These are phyloP conservation scores for Suhomyces anneliseae DNA, from an alignment of 1,139 yeast species.

Conservation along the genomic window DNA sequence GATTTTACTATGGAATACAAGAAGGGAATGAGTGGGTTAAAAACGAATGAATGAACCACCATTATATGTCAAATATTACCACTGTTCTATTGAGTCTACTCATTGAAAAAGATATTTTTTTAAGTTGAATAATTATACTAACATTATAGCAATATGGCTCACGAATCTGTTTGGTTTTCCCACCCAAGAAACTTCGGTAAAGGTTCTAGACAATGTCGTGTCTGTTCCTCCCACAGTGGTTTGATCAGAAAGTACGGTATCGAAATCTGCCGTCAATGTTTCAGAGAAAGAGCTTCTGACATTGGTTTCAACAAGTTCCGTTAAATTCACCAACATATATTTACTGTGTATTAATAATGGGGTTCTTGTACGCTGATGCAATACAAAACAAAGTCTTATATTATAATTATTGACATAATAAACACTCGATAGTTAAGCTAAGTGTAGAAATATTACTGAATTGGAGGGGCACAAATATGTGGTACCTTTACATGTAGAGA, in stretches of 20 bases:
- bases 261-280: slow-evolving; percentile 99
- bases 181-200: slow-evolving; percentile 99
- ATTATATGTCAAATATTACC: too few species aligned
- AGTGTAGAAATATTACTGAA: too few species aligned
- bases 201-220: slow-evolving; percentile 99
- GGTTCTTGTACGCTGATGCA: slow-evolving; percentile 10
- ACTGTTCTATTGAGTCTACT: too few species aligned
- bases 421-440: slow-evolving; percentile 4
- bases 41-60: too few species aligned
- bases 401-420: slow-evolving; percentile 9
- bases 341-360: slow-evolving; percentile 11
- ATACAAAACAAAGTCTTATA: slow-evolving; percentile 7
- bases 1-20: not conserved
- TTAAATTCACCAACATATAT: slow-evolving; percentile 44
- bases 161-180: slow-evolving; percentile 99
- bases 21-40: not conserved
- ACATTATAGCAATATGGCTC: slow-evolving; percentile 79
- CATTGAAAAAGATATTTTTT: too few species aligned
- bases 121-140: slow-evolving; percentile 11
- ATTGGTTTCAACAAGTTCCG: slow-evolving; percentile 99
- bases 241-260: slow-evolving; percentile 99
- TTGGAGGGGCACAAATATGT: too few species aligned
- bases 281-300: slow-evolving; percentile 99
- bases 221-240: slow-evolving; percentile 98
- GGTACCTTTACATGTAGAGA: too few species aligned